Percentiles rank a stretch among this genome's conserved stretches.
phyloP scores from a whole-genome alignment of 345 rosid genomes.

The Eucalyptus caleyi region DNA sequence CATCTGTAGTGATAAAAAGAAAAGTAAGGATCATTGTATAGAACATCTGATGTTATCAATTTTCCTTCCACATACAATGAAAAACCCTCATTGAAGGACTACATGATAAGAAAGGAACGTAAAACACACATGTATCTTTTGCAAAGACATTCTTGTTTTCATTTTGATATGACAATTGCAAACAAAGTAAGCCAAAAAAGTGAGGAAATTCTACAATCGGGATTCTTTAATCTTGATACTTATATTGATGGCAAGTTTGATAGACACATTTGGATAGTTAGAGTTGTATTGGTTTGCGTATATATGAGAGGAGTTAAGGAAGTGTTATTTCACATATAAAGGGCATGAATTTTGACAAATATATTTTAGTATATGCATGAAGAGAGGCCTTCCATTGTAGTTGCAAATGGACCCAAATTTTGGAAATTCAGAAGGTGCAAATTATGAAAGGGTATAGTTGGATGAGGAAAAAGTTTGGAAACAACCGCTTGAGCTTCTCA shows the following conservation, averaged over 20 bases:
- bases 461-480: too few relatives aligned
- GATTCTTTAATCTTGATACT: not conserved
- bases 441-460: too few relatives aligned
- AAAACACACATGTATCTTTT: not conserved
- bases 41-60: not conserved
- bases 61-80: not conserved
- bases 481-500: too few relatives aligned
- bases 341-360: not conserved
- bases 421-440: too few relatives aligned
- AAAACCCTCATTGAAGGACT: not conserved
- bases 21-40: not conserved
- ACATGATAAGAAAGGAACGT: not conserved
- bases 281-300: not conserved
- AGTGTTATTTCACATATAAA: not conserved
- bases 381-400: too few relatives aligned
- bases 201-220: not conserved
- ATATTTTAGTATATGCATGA: too few relatives aligned
- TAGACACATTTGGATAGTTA: not conserved
- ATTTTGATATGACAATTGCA: not conserved
- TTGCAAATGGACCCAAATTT: too few relatives aligned
- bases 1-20: not conserved
- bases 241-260: not conserved
- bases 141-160: not conserved
- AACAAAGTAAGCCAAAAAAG: not conserved
- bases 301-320: not conserved